phyloP scores from a whole-genome alignment of 23 red algal species.

The Gracilaria gracilis region DNA sequence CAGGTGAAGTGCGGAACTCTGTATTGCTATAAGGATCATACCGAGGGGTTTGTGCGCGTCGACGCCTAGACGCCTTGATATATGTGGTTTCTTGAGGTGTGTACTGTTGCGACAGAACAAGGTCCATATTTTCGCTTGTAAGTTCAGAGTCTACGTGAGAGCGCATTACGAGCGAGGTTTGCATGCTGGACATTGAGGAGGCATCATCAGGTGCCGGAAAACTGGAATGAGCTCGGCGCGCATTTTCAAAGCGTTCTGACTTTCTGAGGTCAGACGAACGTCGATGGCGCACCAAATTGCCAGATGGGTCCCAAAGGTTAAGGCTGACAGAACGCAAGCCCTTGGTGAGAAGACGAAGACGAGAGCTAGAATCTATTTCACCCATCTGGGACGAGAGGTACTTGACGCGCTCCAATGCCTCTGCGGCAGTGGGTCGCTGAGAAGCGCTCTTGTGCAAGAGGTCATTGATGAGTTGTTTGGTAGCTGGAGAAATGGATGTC shows the following conservation, averaged over 20 bases:
- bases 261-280: not conserved
- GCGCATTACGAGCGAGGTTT: not conserved
- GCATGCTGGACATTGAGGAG: not conserved
- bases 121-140: not conserved
- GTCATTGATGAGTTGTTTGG: slow-evolving; percentile 42
- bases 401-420: slow-evolving; percentile 59
- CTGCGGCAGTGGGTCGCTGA: slow-evolving; percentile 23
- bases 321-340: slow-evolving; percentile 58
- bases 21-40: slow-evolving; percentile 8
- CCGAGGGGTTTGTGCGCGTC: not conserved
- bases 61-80: not conserved
- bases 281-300: slow-evolving; percentile 34
- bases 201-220: slow-evolving; percentile 20
- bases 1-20: slow-evolving; percentile 8
- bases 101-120: slow-evolving; percentile 5
- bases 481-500: slow-evolving; percentile 31
- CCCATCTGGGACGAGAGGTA: not conserved
- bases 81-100: not conserved
- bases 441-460: slow-evolving; percentile 31
- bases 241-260: not conserved
- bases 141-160: not conserved
- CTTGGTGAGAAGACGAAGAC: slow-evolving; percentile 30
- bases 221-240: slow-evolving; percentile 23
- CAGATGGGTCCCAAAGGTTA: slow-evolving; percentile 67
- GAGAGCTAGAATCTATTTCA: slow-evolving; percentile 5